Evolutionary conservation across 768 basidiomycete genomes (phyloP).

Genomic region (Leccinum variicolor): DNA sequence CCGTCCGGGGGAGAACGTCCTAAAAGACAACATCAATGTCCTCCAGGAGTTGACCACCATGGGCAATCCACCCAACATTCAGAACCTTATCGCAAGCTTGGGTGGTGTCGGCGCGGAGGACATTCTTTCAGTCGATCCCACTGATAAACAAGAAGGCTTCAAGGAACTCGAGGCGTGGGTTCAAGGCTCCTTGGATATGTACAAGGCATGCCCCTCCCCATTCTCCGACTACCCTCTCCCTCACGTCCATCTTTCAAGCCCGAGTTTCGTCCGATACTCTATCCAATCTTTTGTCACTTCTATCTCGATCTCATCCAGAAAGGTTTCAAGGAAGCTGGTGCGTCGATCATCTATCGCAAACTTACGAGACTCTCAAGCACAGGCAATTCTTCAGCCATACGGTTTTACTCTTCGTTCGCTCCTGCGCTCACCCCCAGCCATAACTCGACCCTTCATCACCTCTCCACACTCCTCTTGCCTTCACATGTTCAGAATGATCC

Average conservation of each 20-base stretch:
- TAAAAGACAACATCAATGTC: slow-evolving; percentile 64
- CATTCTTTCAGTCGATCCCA: slow-evolving; percentile 75
- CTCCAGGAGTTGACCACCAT: slow-evolving; percentile 65
- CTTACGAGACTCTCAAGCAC: slow-evolving; percentile 3
- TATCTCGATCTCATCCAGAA: slow-evolving; percentile 92
- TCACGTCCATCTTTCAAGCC: slow-evolving; percentile 50
- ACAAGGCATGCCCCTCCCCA: slow-evolving; percentile 56
- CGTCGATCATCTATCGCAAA: slow-evolving; percentile 23
- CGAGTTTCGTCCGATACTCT: slow-evolving; percentile 89
- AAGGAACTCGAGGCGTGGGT: slow-evolving; percentile 86
- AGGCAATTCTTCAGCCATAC: slow-evolving; percentile 48
- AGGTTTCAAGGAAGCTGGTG: slow-evolving; percentile 88
- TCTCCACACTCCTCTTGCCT: slow-evolving; percentile 78
- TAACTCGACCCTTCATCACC: slow-evolving; percentile 64
- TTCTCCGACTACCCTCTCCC: neutral
- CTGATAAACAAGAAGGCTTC: slow-evolving; percentile 84
- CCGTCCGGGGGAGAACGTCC: slow-evolving; percentile 63
- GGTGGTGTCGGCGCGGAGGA: slow-evolving; percentile 82
- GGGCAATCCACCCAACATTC: slow-evolving; percentile 70
- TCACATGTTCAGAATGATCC: slow-evolving; percentile 83
- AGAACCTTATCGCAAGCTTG: slow-evolving; percentile 72
- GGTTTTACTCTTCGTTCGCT: slow-evolving; percentile 73
- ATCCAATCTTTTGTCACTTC: slow-evolving; percentile 96
- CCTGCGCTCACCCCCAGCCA: slow-evolving; percentile 64
- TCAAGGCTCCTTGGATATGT: slow-evolving; percentile 89